Percentiles rank a stretch among this genome's conserved stretches.
Evolutionary conservation across 2,329 filamentous ascomycete genomes (phyloP).

Genomic region (Rhynchosporium secalis): DNA sequence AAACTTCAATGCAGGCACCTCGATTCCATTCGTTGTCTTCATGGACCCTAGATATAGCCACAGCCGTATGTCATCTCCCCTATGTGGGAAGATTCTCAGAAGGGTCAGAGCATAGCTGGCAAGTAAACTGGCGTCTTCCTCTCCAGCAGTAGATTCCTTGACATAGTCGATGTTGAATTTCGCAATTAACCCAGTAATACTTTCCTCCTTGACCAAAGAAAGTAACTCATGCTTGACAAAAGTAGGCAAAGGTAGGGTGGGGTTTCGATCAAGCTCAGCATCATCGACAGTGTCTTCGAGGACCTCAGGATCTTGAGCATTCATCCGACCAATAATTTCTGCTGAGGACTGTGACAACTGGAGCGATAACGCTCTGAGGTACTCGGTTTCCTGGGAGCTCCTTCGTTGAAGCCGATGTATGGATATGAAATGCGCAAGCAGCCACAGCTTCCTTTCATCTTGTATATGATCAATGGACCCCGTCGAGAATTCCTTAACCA

Average conservation of each 20-base stretch:
- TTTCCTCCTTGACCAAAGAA: slow-evolving; percentile 72
- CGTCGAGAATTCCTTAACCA: slow-evolving; percentile 31
- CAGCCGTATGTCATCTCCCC: slow-evolving; percentile 89
- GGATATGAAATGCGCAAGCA: slow-evolving; percentile 67
- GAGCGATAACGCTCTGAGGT: slow-evolving; percentile 54
- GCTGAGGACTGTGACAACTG: slow-evolving; percentile 53
- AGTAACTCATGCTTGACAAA: slow-evolving; percentile 67
- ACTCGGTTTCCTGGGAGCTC: slow-evolving; percentile 43
- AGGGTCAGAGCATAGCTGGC: slow-evolving; percentile 86
- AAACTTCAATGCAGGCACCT: slow-evolving; percentile 71
- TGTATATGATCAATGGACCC: slow-evolving; percentile 29
- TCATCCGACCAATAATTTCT: slow-evolving; percentile 52
- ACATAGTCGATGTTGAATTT: slow-evolving; percentile 38
- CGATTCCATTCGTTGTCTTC: slow-evolving; percentile 37
- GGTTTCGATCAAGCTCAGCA: slow-evolving; percentile 29
- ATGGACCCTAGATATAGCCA: slow-evolving; percentile 74
- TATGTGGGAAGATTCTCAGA: slow-evolving; percentile 77
- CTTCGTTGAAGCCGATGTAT: slow-evolving; percentile 47
- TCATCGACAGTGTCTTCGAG: slow-evolving; percentile 31
- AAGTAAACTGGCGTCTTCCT: slow-evolving; percentile 65
- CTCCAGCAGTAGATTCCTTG: slow-evolving; percentile 31
- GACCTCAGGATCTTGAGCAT: slow-evolving; percentile 47
- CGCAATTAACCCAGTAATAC: slow-evolving; percentile 56
- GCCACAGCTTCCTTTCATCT: slow-evolving; percentile 53
- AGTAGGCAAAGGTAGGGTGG: slow-evolving; percentile 43